Percentiles rank a stretch among this genome's conserved stretches.
Conservation (phyloP, 208 protist genomes). For the Dictyostelium gargantuum region DNA sequence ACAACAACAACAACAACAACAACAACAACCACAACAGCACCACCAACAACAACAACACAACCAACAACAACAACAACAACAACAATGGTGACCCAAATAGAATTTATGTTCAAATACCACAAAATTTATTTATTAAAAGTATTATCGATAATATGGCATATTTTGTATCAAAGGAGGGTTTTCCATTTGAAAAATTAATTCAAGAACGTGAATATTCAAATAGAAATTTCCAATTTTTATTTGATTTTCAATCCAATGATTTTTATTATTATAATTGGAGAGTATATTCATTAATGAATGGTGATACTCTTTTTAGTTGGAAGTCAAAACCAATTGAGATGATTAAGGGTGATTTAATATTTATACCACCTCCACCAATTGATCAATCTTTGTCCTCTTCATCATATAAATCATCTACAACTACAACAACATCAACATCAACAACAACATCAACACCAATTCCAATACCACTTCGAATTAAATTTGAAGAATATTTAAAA, state of each 20-base stretch:
- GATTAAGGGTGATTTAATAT: constrained; percentile 58
- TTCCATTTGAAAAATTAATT: constrained; percentile 55
- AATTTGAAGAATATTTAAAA: constrained; percentile 66
- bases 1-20: not conserved
- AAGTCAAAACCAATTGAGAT: constrained; percentile 71
- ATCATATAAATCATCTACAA: not conserved
- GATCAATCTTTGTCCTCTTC: not conserved
- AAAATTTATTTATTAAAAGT: not conserved
- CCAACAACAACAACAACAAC: not conserved
- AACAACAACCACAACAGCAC: not conserved
- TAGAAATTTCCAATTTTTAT: constrained; percentile 74
- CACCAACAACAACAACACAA: not conserved
- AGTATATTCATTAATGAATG: constrained; percentile 69
- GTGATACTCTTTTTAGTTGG: constrained; percentile 65
- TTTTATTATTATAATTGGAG: constrained; percentile 80
- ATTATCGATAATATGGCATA: constrained; percentile 14
- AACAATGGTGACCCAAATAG: not conserved
- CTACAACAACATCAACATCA: not conserved
- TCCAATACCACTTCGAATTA: not conserved
- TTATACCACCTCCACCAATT: constrained; percentile 27
- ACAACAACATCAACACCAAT: not conserved
- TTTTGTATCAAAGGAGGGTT: constrained; percentile 8
- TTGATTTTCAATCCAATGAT: constrained; percentile 47
- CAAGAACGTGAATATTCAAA: constrained; percentile 72
- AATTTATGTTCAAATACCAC: not conserved